Base-by-base conservation (phyloP, 768 basidiomycete species). In the Pleurotus pulmonarius region DNA sequence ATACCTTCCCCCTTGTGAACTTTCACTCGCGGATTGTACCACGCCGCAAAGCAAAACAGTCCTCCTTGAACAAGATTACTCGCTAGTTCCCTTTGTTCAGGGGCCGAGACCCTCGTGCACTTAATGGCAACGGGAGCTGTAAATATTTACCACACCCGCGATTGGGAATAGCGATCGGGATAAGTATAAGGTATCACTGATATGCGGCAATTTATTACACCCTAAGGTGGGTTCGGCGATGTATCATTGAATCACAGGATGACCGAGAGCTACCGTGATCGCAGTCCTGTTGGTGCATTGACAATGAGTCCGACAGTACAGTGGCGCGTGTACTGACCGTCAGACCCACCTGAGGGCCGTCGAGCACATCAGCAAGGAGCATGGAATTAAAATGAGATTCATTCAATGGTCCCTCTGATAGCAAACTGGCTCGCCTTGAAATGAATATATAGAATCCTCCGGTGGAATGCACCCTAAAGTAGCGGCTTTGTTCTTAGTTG, bases 1-100 rank as follows among this genome's bases (percentile, higher is more conserved):
- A 41, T 29, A 53, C 39, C 51, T 39, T 53, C 24, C n/a, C 51
- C 51, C 51, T 22, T 49, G 48, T 49, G 48, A 49, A 49, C 25
- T 49, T 38, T 26, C 26, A 44, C 41, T n/a, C 41, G 9, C 3
- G 29, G 29, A 29, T 29, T 9, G 29, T 34, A 34, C 29, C 29
- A 34, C 29, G 29, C 29, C 29, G 29, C 29, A 34, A 34, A 34
- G 3, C 29, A 11, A 34, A 34, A 34, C 9, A 34, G 8, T 8
- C 11, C 9, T 34, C 29, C 29, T 34, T 34, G 29, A 11, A 34
- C 29, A 34, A 34, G 29, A 34, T 34, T 34, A 34, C 11, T 34
- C 29, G 29, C 29, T 41, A 11, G 39, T 20, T 9, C 15, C 16
- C 41, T 41, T 24, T 22, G 20, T 41, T 11, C 13, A n/a, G 39